phyloP scores from a whole-genome alignment of 2,329 filamentous ascomycete species.

The Pseudomassariella vexata region DNA sequence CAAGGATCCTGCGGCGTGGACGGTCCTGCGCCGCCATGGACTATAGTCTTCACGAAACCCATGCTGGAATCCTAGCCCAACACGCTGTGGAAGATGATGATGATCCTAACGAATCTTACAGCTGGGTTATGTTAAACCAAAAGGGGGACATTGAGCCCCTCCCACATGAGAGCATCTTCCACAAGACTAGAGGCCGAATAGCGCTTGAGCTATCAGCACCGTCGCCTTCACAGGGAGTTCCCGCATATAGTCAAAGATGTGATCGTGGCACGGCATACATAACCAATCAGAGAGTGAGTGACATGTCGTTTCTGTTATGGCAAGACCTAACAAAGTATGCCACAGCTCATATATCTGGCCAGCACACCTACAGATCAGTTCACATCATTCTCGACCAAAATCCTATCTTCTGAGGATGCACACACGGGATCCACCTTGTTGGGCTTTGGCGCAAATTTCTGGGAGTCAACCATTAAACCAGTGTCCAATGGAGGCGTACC shows the following conservation, averaged over 20 bases:
- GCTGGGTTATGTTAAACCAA: constrained; percentile 89
- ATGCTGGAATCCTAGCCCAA: constrained; percentile 35
- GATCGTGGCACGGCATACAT: constrained; percentile 72
- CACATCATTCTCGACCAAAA: constrained; percentile 83
- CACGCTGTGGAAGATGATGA: constrained; percentile 29
- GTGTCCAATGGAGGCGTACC: constrained; percentile 81
- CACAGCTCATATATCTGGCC: constrained; percentile 82
- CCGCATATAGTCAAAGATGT: constrained; percentile 65
- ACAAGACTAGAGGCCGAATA: constrained; percentile 74
- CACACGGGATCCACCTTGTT: constrained; percentile 87
- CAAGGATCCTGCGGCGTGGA: no score
- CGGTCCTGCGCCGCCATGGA: constrained; percentile 20
- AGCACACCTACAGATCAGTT: constrained; percentile 61
- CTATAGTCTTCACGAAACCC: constrained; percentile 35
- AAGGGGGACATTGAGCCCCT: constrained; percentile 72
- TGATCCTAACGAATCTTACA: constrained; percentile 50
- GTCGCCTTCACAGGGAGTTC: constrained; percentile 56
- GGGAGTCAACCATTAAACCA: constrained; percentile 74
- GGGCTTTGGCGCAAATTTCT: constrained; percentile 70
- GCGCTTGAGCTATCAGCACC: constrained; percentile 69
- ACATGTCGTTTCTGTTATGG: constrained; percentile 3
- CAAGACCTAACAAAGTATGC: constrained; percentile 11
- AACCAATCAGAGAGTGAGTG: constrained; percentile 74
- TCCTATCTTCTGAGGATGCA: constrained; percentile 81
- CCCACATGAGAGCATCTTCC: constrained; percentile 75